Evolutionary conservation across 495 filamentous ascomycete species (phyloP), one percentile per base, ranked within the genome.

Genomic region (Clohesyomyces aquaticus): DNA sequence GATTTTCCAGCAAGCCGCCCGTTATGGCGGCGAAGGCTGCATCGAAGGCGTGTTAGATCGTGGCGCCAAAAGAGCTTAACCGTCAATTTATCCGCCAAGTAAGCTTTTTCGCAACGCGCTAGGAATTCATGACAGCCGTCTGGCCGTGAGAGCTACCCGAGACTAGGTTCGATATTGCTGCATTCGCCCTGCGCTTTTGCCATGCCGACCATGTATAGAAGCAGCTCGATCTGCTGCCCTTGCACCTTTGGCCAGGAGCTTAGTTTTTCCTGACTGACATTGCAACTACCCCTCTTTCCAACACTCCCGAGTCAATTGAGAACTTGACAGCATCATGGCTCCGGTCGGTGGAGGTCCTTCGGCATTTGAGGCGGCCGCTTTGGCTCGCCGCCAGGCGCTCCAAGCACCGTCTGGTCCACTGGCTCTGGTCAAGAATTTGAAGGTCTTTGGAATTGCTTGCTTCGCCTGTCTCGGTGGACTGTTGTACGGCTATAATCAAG

Each of bases 391-490:
- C 61, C 78, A 87, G 74, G 79, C 77, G 35, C 81, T 91, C 59
- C 83, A 84, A 73, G 86, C 86, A 54, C 77, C 77, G 26, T 83
- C 83, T 52, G 88, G 89, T 0, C 85, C 87, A 8, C 70, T 76
- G 67, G 87, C 87, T 16, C 74, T 91, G 59, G 66, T 89, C 4
- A 85, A 85, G 74, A 91, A 91, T 71, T 79, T 83, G 60, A 83
- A 81, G 38, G 89, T 91, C 38, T 89, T 90, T 71, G 79, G 85
- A 48, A 85, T 91, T 63, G 87, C 87, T 4, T 78, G 83, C 71
- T 91, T 93, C 73, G 90, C 90, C 25, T 91, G 88, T 51, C 82
- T 93, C 21, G 90, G 91, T 62, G 89, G 91, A 66, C 69, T 77
- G 21, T 51, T 72, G 38, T 74, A 77, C 59, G 75, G 75, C 54